Evolutionary conservation across 768 basidiomycete species (phyloP).

Genomic region (Brasilioporus rufonigricans): DNA sequence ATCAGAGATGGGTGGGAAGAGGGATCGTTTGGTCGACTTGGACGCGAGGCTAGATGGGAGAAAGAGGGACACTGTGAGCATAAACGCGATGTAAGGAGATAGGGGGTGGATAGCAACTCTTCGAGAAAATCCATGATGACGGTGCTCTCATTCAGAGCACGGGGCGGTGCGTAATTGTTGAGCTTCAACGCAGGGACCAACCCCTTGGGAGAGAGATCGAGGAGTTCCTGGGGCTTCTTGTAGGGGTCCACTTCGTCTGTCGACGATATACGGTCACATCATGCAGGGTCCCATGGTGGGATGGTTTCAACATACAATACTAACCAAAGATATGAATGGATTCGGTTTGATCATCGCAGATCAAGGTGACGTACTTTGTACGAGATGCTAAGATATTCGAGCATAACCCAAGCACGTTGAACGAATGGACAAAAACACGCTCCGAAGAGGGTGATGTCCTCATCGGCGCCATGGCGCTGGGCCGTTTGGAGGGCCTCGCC

Average conservation of each 20-base stretch:
- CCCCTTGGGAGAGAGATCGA: constrained; percentile 81
- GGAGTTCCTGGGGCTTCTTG: constrained; percentile 73
- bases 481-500: constrained; percentile 58
- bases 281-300: neutral
- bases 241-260: constrained; percentile 82
- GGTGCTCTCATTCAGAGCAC: constrained; percentile 74
- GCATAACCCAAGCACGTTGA: constrained; percentile 73
- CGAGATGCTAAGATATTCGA: constrained; percentile 67
- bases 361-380: constrained; percentile 58
- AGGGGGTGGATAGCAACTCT: constrained; percentile 46
- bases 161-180: constrained; percentile 50
- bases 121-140: constrained; percentile 78
- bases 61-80: neutral
- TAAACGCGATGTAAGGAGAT: neutral
- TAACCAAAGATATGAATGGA: constrained; percentile 2
- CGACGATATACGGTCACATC: neutral
- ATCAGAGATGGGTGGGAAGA: constrained; percentile 56
- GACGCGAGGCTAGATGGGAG: constrained; percentile 43
- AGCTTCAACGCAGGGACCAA: constrained; percentile 71
- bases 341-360: neutral
- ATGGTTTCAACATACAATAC: constrained; percentile 38
- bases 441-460: constrained; percentile 65
- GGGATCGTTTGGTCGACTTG: constrained; percentile 44
- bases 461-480: constrained; percentile 42
- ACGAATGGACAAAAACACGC: constrained; percentile 83